Conservation (phyloP, 768 basidiomycete species). For the Russula virescens region DNA sequence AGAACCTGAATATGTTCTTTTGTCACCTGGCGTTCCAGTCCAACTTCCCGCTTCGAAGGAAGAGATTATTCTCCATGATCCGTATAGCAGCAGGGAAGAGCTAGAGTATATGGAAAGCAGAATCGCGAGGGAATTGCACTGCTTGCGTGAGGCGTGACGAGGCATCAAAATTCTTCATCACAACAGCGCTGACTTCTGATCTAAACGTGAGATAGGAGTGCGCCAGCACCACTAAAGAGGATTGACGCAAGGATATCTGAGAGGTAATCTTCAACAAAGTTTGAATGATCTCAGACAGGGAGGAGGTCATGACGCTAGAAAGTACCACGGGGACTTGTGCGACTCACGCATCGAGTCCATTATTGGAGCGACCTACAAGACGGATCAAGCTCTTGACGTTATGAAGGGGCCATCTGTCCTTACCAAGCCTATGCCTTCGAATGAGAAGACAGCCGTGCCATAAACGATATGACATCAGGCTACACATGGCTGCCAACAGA, state of each 20-base stretch:
- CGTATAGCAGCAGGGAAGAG: slow-evolving; percentile 97
- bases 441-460: slow-evolving; percentile 96
- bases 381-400: not conserved
- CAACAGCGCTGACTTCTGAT: slow-evolving; percentile 81
- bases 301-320: slow-evolving; percentile 86
- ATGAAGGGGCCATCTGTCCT: slow-evolving; percentile 25
- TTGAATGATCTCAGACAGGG: slow-evolving; percentile 47
- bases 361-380: slow-evolving; percentile 79
- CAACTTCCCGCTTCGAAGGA: slow-evolving; percentile 88
- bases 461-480: slow-evolving; percentile 8
- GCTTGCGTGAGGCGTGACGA: slow-evolving; percentile 70
- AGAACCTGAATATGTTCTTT: slow-evolving; percentile 83
- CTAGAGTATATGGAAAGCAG: slow-evolving; percentile 84
- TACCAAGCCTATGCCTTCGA: too few species aligned
- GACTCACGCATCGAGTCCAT: slow-evolving; percentile 97
- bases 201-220: slow-evolving; percentile 85
- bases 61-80: slow-evolving; percentile 94
- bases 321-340: slow-evolving; percentile 79
- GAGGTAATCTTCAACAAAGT: too few species aligned
- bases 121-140: slow-evolving; percentile 93
- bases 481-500: not conserved
- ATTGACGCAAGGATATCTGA: slow-evolving; percentile 36
- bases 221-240: slow-evolving; percentile 84
- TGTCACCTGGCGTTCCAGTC: too few species aligned
- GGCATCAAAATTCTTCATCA: slow-evolving; percentile 87